Conservation (phyloP, 441 rosid species). For the Pelargonium myrrhifolium region DNA sequence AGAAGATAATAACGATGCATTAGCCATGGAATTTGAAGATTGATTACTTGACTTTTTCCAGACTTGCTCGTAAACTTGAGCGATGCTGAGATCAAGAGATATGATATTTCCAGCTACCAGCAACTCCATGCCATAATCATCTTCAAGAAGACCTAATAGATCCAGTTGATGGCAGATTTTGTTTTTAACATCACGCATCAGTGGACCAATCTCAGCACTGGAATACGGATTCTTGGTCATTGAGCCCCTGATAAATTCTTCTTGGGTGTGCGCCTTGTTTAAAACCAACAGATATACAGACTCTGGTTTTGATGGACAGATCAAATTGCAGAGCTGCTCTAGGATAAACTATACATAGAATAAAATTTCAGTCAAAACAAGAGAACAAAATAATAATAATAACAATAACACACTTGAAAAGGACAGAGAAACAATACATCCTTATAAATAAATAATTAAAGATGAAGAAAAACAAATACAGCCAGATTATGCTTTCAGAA, state of each 20-base stretch:
- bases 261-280: slow-evolving; percentile 98
- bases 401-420: background rate
- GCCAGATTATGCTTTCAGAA: no score
- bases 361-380: slow-evolving; percentile 22
- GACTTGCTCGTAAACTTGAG: slow-evolving; percentile 98
- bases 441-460: background rate
- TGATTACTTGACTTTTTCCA: slow-evolving; percentile 95
- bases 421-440: background rate
- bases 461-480: background rate
- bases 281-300: slow-evolving; percentile 78
- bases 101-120: slow-evolving; percentile 98
- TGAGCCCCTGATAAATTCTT: slow-evolving; percentile 98
- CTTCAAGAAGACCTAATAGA: slow-evolving; percentile 81
- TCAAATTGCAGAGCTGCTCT: slow-evolving; percentile 99
- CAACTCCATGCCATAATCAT: slow-evolving; percentile 98
- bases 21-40: slow-evolving; percentile 57
- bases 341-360: slow-evolving; percentile 80
- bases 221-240: slow-evolving; percentile 99
- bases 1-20: slow-evolving; percentile 62
- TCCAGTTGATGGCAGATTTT: slow-evolving; percentile 98
- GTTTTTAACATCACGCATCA: slow-evolving; percentile 99
- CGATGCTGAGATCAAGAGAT: slow-evolving; percentile 95
- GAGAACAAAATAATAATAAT: slow-evolving; percentile 2
- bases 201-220: slow-evolving; percentile 97
- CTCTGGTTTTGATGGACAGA: slow-evolving; percentile 98